A percentile compares a stretch with the other conserved stretches of the same genome.
Conservation (phyloP, 2,329 filamentous ascomycete genomes). For the Orbilia ellipsospora region DNA sequence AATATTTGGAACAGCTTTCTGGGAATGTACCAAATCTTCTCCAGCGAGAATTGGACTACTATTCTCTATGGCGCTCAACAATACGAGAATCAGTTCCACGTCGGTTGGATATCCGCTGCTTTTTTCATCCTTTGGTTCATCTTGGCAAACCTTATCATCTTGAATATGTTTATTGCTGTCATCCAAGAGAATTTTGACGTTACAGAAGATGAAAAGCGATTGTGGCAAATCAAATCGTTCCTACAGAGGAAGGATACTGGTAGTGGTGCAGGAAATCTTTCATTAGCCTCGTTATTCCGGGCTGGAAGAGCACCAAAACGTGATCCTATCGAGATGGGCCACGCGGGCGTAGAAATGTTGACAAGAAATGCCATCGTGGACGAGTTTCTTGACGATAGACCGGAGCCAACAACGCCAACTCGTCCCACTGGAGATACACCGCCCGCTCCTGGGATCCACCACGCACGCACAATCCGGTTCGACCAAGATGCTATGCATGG, state of each 20-base stretch:
- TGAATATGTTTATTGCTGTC: constrained; percentile 99
- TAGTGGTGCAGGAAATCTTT: constrained; percentile 76
- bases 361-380: constrained; percentile 94
- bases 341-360: constrained; percentile 93
- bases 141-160: constrained; percentile 89
- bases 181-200: constrained; percentile 99
- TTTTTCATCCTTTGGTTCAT: constrained; percentile 98
- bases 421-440: background rate
- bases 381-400: constrained; percentile 84
- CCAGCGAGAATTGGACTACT: constrained; percentile 93
- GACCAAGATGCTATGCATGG: constrained; percentile 59
- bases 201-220: constrained; percentile 95
- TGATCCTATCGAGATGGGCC: constrained; percentile 93
- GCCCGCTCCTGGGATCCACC: constrained; percentile 31
- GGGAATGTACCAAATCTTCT: constrained; percentile 96
- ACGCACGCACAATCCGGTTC: constrained; percentile 59
- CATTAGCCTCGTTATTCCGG: constrained; percentile 77
- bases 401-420: constrained; percentile 57
- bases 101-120: constrained; percentile 90
- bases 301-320: constrained; percentile 72
- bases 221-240: constrained; percentile 96
- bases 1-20: constrained; percentile 96
- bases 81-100: constrained; percentile 73
- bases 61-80: constrained; percentile 85
- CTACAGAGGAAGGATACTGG: constrained; percentile 85